These are phyloP conservation scores for Dipodascopsis uninucleata DNA, from an alignment of 805 yeast species.

Conservation along the genomic window DNA sequence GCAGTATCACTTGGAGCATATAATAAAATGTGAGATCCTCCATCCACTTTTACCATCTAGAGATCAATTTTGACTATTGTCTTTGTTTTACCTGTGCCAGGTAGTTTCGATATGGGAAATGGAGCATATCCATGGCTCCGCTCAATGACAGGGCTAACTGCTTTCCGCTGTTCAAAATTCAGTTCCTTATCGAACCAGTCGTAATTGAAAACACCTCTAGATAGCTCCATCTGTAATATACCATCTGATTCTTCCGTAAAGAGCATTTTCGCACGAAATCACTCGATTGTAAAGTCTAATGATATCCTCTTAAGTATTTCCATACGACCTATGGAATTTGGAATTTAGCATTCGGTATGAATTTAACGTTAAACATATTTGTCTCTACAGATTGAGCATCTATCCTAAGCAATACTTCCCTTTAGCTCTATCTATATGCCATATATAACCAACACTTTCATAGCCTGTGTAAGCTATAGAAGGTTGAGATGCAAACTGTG, in stretches of 20 bases:
- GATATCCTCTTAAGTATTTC: conserved; percentile 2
- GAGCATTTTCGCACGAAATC: conserved; percentile 17
- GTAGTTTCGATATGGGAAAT: conserved; percentile 24
- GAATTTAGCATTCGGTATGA: conserved; percentile 6
- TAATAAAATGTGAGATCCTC: conserved; percentile 11
- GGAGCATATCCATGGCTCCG: conserved; percentile 22
- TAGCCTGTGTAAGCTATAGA: conserved; percentile 18
- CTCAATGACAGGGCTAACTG: conserved; percentile 17
- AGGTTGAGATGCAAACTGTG: conserved; percentile 12
- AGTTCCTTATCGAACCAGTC: conserved; percentile 20
- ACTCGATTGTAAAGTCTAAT: too few species aligned
- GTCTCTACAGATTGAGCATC: conserved; percentile 17
- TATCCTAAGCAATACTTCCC: conserved; percentile 20
- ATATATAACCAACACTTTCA: conserved; percentile 14
- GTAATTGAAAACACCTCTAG: conserved; percentile 10
- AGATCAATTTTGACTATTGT: conserved; percentile 25
- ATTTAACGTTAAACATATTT: conserved; percentile 17
- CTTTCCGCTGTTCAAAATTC: conserved; percentile 23
- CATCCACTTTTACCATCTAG: conserved; percentile 9
- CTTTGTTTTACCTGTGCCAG: conserved; percentile 27
- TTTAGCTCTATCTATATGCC: conserved; percentile 16
- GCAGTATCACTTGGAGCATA: conserved; percentile 28
- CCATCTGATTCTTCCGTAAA: conserved; percentile 21
- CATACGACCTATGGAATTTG: conserved; percentile 6
- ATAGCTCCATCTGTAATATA: conserved; percentile 6